Percentiles rank a stretch among this genome's conserved stretches.
Evolutionary conservation across 2,329 filamentous ascomycete species (phyloP).

Genomic region (Neurospora sp.): DNA sequence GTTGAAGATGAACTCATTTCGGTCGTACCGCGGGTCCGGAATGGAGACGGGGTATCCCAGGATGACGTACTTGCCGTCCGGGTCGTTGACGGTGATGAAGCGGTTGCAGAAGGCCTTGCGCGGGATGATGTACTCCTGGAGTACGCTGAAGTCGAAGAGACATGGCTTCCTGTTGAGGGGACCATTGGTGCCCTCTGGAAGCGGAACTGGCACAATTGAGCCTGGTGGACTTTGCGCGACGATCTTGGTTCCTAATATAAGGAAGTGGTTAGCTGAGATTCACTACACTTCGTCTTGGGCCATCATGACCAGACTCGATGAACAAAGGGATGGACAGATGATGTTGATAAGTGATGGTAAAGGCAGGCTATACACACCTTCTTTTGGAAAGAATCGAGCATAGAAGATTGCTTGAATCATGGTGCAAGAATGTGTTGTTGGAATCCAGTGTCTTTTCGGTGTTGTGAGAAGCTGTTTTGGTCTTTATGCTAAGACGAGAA

Average conservation of each 20-base stretch:
- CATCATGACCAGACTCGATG: neutral
- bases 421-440: slow-evolving; percentile 11
- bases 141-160: slow-evolving; percentile 74
- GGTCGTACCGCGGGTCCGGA: slow-evolving; percentile 67
- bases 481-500: neutral
- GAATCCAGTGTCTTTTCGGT: neutral
- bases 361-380: slow-evolving; percentile 35
- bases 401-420: slow-evolving; percentile 67
- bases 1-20: slow-evolving; percentile 98
- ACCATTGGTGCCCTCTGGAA: slow-evolving; percentile 1
- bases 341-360: neutral
- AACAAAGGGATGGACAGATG: neutral
- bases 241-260: slow-evolving; percentile 45
- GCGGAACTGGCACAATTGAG: slow-evolving; percentile 41
- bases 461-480: neutral
- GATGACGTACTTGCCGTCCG: slow-evolving; percentile 60
- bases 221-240: slow-evolving; percentile 53
- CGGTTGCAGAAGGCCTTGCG: slow-evolving; percentile 92
- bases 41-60: slow-evolving; percentile 87
- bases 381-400: slow-evolving; percentile 55
- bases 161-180: slow-evolving; percentile 39
- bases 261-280: slow-evolving; percentile 10
- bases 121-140: slow-evolving; percentile 90
- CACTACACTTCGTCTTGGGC: neutral
- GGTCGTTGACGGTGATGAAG: slow-evolving; percentile 69